Conservation (phyloP, 495 filamentous ascomycete genomes). For the Talaromyces thailandensis region DNA sequence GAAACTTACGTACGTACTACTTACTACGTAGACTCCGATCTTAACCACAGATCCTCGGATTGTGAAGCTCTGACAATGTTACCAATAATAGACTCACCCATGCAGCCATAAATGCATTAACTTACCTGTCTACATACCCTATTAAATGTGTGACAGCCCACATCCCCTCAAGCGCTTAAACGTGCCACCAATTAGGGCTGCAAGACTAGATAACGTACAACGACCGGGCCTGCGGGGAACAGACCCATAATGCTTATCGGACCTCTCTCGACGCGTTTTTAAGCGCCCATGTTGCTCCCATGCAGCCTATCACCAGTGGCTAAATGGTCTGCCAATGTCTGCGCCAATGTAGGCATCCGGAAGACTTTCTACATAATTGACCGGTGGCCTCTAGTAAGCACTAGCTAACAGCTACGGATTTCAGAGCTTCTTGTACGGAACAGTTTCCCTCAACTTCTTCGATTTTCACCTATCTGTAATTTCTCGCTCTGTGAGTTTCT, state of each 20-base stretch:
- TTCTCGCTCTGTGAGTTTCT: neutral
- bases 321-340: neutral
- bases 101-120: neutral
- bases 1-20: no score
- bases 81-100: neutral
- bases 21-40: neutral
- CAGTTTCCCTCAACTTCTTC: neutral
- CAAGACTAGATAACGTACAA: neutral
- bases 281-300: neutral
- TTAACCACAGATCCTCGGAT: neutral
- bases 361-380: neutral
- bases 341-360: neutral
- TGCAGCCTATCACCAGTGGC: constrained; percentile 3
- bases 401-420: neutral
- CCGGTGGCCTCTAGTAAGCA: neutral
- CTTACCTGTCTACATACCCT: neutral
- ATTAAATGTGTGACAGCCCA: neutral
- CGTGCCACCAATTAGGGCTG: neutral
- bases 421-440: neutral
- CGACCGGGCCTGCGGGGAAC: neutral
- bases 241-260: neutral
- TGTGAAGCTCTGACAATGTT: neutral
- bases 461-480: neutral
- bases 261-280: neutral
- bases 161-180: neutral